Percentiles rank a stretch among this genome's conserved stretches.
Evolutionary conservation across 306 rosid genomes (phyloP).

Genomic region (Quercus variabilis): DNA sequence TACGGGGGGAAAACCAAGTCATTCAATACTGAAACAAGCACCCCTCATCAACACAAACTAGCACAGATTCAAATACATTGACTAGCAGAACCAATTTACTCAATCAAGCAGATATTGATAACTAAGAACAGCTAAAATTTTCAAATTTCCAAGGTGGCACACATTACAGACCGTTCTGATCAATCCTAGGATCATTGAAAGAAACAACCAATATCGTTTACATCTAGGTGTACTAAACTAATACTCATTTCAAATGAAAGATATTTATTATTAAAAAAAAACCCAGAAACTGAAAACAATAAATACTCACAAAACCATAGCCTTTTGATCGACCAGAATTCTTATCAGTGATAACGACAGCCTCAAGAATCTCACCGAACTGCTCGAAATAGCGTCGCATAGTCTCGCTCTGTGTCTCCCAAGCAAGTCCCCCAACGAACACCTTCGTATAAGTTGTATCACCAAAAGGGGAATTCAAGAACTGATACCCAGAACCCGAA

Average conservation of each 20-base stretch:
- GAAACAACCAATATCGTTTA: neutral
- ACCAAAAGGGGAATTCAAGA: constrained; percentile 76
- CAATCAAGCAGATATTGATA: neutral
- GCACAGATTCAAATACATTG: neutral
- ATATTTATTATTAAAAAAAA: no score
- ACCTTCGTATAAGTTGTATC: constrained; percentile 95
- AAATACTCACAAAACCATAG: constrained; percentile 92
- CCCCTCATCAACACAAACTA: neutral
- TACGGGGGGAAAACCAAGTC: constrained; percentile 63
- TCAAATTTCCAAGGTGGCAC: neutral
- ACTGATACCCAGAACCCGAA: constrained; percentile 78
- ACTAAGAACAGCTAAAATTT: neutral
- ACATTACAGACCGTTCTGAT: neutral
- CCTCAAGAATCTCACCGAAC: constrained; percentile 90
- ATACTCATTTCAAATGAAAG: neutral
- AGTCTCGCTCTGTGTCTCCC: constrained; percentile 96
- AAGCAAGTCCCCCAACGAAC: constrained; percentile 93
- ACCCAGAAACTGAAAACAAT: constrained; percentile 20
- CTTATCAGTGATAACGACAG: constrained; percentile 90
- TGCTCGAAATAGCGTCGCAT: constrained; percentile 82
- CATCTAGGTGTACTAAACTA: neutral
- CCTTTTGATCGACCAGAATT: constrained; percentile 95
- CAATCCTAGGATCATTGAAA: neutral
- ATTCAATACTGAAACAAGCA: constrained; percentile 29
- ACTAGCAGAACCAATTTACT: neutral